Base-by-base conservation (phyloP, 208 protist genomes). In the Leishmania braziliensis region DNA sequence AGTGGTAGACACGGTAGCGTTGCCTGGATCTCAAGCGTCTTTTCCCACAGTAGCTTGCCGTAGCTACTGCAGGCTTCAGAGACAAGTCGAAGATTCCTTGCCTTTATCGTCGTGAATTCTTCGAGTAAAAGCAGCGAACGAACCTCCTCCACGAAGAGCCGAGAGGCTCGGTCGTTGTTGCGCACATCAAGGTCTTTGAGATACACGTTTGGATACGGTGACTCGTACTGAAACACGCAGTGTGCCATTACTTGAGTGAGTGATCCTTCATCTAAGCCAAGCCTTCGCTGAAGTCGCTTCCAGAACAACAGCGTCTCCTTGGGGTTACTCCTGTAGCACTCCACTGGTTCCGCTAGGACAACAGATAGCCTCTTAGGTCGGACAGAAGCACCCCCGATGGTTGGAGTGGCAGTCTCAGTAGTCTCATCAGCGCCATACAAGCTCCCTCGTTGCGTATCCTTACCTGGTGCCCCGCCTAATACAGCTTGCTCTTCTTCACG, bases 131-230 rank as follows among this genome's bases (percentile, higher is more conserved):
- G 18, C 12, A 83, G 66, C 2, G 50, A 10, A 23, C 62, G 80
- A 6, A 83, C 10, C 62, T 65, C 39, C 2, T 83, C 65, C 48
- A 83, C 29, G 50, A 83, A 83, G 12, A 26, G 0, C n/a, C 29
- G 33, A 20, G 80, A 65, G 0, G 56, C 14, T 26, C 86, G 86
- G 18, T 86, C 78, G 62, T 87, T 82, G 56, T 72, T 80, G 46
- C 73, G 70, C 12, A 86, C 65, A 26, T 92, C 83, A 0, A 92
- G 48, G 66, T 92, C 89, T 10, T 84, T 82, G 50, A 92, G 83
- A 66, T 84, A 88, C n/a, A 92, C 74, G 29, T 82, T 84, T 12
- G 84, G 73, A 60, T 43, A 88, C 6, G 84, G 86, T 16, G 76
- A 82, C 6, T 84, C 79, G 43, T 74, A 48, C 5, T 78, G 58